Evolutionary conservation across 176 grass and related monocot species (phyloP).

Genomic region (Tillandsia leiboldiana): DNA sequence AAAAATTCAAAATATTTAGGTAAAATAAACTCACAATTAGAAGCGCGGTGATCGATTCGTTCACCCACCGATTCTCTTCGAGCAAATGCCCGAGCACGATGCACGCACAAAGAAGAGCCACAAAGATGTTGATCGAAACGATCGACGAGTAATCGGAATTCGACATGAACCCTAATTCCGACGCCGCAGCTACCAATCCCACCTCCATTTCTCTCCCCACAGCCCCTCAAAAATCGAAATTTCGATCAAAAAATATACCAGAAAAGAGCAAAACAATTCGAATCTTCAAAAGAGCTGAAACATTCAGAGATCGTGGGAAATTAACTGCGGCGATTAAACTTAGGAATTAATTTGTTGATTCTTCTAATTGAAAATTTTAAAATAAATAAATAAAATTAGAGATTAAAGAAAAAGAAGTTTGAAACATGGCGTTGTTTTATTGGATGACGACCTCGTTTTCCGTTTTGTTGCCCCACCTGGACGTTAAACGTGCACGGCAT

Average conservation of each 20-base stretch:
- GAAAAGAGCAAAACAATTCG: no score
- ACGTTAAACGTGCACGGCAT: no score
- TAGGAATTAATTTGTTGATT: no score
- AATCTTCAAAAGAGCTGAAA: no score
- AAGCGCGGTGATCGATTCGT: conserved; percentile 78
- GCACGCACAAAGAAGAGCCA: conserved; percentile 75
- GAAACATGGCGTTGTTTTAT: no score
- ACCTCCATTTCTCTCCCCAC: conserved; percentile 24
- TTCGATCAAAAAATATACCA: conserved; percentile 6
- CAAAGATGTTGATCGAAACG: conserved; percentile 82
- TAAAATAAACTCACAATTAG: conserved; percentile 38
- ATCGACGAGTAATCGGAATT: conserved; percentile 46
- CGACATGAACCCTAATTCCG: conserved; percentile 11
- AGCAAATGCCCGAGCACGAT: conserved; percentile 87
- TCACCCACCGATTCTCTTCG: conserved; percentile 81
- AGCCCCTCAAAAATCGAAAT: conserved; percentile 16
- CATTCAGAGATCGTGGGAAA: no score
- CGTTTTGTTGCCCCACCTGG: no score
- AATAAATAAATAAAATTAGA: no score
- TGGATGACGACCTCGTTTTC: no score
- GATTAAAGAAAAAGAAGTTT: no score
- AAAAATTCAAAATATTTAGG: conserved; percentile 4
- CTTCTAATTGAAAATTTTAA: no score
- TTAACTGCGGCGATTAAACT: no score
- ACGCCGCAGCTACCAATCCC: conserved; percentile 31